Percentiles rank a stretch among this genome's conserved stretches.
These are phyloP conservation scores for Saturnispora sanitii DNA, from an alignment of 805 yeast species.

Conservation along the genomic window DNA sequence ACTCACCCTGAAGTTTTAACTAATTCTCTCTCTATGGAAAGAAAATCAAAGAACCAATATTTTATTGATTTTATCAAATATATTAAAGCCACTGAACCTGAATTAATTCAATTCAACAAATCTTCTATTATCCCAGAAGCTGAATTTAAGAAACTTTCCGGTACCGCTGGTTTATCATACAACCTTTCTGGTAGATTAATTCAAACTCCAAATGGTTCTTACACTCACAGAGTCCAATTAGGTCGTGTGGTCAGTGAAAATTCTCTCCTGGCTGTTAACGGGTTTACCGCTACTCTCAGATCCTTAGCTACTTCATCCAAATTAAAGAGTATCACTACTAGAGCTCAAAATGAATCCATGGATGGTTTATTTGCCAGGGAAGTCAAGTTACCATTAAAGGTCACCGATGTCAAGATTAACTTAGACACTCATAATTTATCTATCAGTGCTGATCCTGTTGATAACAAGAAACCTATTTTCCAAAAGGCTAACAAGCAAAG, in stretches of 20 bases:
- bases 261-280: conserved; percentile 49
- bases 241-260: conserved; percentile 51
- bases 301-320: conserved; percentile 18
- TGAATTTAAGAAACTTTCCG: conserved; percentile 30
- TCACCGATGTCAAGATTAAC: conserved; percentile 21
- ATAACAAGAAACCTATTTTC: conserved; percentile 1
- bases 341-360: conserved; percentile 20
- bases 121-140: conserved; percentile 14
- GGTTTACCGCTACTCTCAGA: conserved; percentile 18
- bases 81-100: conserved; percentile 22
- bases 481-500: background rate
- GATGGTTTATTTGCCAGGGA: conserved; percentile 24
- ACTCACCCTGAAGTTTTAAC: conserved; percentile 36
- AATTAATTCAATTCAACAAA: conserved; percentile 8
- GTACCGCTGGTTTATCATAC: conserved; percentile 72
- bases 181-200: conserved; percentile 55
- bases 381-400: conserved; percentile 21
- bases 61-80: conserved; percentile 30
- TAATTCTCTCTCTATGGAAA: conserved; percentile 27
- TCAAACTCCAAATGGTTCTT: conserved; percentile 63
- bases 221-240: conserved; percentile 43
- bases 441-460: conserved; percentile 4
- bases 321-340: conserved; percentile 12
- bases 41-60: conserved; percentile 6
- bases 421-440: conserved; percentile 12